Conservation (phyloP, 768 basidiomycete species). For the Psilocybe tampanensis region DNA sequence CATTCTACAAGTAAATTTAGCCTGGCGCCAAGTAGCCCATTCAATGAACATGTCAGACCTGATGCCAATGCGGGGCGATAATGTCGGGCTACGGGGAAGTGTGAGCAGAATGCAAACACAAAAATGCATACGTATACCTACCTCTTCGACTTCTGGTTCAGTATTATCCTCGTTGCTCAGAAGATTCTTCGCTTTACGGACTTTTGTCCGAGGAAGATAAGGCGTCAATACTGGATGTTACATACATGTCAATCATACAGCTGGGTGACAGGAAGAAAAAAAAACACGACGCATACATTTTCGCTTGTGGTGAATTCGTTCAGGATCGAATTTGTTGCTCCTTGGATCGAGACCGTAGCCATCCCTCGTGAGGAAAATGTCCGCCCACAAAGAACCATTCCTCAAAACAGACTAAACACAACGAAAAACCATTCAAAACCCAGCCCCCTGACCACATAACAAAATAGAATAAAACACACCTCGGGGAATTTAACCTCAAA, state of each 20-base stretch:
- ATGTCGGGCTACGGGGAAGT: slow-evolving; percentile 44
- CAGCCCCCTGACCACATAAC: not conserved
- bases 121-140: slow-evolving; percentile 23
- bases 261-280: slow-evolving; percentile 4
- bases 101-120: not conserved
- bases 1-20: slow-evolving; percentile 55
- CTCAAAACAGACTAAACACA: slow-evolving; percentile 64
- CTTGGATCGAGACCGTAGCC: slow-evolving; percentile 68
- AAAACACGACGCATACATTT: slow-evolving; percentile 56
- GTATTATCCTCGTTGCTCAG: slow-evolving; percentile 46
- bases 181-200: slow-evolving; percentile 84
- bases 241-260: not conserved
- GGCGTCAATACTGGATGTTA: slow-evolving; percentile 74
- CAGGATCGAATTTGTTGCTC: slow-evolving; percentile 50
- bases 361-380: slow-evolving; percentile 73
- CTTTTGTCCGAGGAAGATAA: slow-evolving; percentile 73
- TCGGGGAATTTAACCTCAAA: slow-evolving; percentile 67
- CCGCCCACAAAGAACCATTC: slow-evolving; percentile 85
- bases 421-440: not conserved
- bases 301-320: slow-evolving; percentile 67
- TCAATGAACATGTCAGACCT: slow-evolving; percentile 39
- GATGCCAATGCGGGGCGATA: slow-evolving; percentile 85
- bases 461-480: slow-evolving; percentile 47
- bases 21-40: not conserved
- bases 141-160: slow-evolving; percentile 53